phyloP scores from a whole-genome alignment of 306 rosid genomes.

The Glycine tomentella region DNA sequence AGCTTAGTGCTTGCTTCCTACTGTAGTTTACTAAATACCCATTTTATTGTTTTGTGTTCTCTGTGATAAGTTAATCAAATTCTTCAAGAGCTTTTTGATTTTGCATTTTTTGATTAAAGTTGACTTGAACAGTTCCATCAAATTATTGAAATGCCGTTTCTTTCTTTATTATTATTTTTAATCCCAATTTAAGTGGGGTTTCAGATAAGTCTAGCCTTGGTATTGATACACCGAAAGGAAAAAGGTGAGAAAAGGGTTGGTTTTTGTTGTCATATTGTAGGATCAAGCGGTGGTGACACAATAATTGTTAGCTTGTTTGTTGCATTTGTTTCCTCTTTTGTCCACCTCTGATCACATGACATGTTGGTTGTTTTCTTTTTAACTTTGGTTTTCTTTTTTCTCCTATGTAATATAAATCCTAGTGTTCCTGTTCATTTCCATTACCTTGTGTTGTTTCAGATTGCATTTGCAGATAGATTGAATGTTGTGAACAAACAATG shows the following conservation, averaged over 20 bases:
- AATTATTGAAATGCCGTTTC: conserved; percentile 12
- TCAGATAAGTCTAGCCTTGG: conserved; percentile 27
- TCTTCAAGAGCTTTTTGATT: not conserved
- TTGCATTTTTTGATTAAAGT: not conserved
- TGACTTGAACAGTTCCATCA: conserved; percentile 18
- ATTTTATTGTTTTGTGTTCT: not conserved
- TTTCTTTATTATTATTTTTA: too few relatives aligned
- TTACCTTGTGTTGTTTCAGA: conserved; percentile 46
- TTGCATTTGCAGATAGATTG: conserved; percentile 49
- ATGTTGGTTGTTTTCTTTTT: conserved; percentile 7
- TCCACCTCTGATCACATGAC: conserved; percentile 5
- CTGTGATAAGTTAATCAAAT: not conserved
- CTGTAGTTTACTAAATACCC: not conserved
- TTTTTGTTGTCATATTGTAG: conserved; percentile 41
- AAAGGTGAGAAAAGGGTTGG: not conserved
- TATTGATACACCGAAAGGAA: conserved; percentile 2
- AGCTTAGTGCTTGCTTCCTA: conserved; percentile 19
- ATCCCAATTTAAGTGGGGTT: not conserved
- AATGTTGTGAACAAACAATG: conserved; percentile 70
- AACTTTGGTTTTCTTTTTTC: not conserved
- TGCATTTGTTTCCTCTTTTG: conserved; percentile 33
- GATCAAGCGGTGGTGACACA: conserved; percentile 40
- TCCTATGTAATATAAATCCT: not conserved
- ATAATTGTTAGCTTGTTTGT: conserved; percentile 18
- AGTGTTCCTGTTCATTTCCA: conserved; percentile 18